Percentiles rank a stretch among this genome's conserved stretches.
Evolutionary conservation across 176 grass and related monocot species (phyloP).

Genomic region (Poa pratensis): DNA sequence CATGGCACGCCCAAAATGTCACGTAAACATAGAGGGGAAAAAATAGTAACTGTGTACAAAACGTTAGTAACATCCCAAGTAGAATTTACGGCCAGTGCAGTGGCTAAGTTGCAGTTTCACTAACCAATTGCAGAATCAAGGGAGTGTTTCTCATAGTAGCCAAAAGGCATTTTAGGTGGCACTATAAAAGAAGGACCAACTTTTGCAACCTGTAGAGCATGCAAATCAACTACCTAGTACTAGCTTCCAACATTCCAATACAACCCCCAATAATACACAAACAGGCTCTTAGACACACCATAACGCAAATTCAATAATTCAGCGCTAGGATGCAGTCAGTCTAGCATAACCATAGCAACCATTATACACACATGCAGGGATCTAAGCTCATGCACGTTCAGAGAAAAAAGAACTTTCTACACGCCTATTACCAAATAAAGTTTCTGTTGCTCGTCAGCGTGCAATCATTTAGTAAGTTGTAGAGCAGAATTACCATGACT

Average conservation of each 20-base stretch:
- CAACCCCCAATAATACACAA: neutral
- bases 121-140: neutral
- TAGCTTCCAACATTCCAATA: slow-evolving; percentile 14
- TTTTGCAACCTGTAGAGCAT: slow-evolving; percentile 9
- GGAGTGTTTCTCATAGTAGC: neutral
- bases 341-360: neutral
- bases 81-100: neutral
- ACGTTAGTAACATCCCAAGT: neutral
- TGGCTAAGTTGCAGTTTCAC: neutral
- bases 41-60: neutral
- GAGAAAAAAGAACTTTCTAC: neutral
- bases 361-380: neutral
- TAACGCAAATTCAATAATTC: neutral
- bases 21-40: neutral
- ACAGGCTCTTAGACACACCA: neutral
- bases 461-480: neutral
- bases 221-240: slow-evolving; percentile 15
- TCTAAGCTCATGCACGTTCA: neutral
- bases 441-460: neutral
- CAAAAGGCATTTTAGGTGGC: neutral
- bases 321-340: neutral
- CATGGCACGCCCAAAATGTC: neutral
- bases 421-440: neutral
- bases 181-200: slow-evolving; percentile 7
- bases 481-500: neutral